phyloP scores from a whole-genome alignment of 805 yeast species.

The Lipomyces mesembrius region DNA sequence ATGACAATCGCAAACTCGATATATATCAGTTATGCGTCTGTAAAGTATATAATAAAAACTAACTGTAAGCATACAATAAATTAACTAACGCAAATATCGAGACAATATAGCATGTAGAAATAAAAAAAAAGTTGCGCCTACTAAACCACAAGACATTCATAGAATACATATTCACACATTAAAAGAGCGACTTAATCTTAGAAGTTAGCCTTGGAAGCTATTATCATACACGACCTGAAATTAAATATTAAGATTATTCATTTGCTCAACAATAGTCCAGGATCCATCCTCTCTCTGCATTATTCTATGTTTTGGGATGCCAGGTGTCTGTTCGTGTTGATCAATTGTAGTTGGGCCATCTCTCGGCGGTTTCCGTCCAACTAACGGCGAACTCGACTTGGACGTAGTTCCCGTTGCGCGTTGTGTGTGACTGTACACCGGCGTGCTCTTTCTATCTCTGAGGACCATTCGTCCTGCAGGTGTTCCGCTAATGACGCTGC shows the following conservation, averaged over 20 bases:
- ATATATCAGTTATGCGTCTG: not conserved
- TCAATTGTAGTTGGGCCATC: not conserved
- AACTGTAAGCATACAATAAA: not conserved
- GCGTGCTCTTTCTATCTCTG: constrained; percentile 22
- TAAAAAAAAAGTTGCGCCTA: not conserved
- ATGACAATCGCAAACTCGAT: too few relatives aligned
- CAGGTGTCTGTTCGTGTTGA: not conserved
- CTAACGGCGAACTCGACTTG: constrained; percentile 10
- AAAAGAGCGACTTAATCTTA: not conserved
- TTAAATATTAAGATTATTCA: not conserved
- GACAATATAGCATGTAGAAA: not conserved
- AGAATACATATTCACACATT: not conserved
- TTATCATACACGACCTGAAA: not conserved
- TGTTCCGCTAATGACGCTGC: not conserved
- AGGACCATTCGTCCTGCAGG: constrained; percentile 14
- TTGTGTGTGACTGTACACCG: constrained; percentile 7
- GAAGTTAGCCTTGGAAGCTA: not conserved
- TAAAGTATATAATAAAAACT: too few relatives aligned
- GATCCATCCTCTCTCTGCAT: not conserved
- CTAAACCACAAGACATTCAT: not conserved
- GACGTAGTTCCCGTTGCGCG: constrained; percentile 1
- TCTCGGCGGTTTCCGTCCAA: not conserved
- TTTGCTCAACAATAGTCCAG: constrained; percentile 1
- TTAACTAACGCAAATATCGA: not conserved
- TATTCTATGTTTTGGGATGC: not conserved